phyloP scores from a whole-genome alignment of 345 rosid genomes.

The Salix dunnii region DNA sequence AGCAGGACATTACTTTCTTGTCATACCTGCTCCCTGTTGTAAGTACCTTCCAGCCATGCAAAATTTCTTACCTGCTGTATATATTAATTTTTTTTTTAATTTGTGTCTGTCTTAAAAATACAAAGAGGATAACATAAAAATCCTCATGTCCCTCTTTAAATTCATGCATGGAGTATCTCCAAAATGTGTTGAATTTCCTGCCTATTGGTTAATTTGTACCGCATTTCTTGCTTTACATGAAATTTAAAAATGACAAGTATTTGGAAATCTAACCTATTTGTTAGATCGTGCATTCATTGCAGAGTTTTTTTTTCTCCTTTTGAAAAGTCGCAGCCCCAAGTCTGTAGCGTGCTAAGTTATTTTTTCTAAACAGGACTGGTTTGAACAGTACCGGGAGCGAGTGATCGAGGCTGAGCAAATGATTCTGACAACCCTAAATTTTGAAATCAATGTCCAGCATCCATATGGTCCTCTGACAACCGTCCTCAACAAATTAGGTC shows the following conservation, averaged over 20 bases:
- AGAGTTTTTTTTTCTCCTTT: neutral
- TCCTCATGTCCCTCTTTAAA: neutral
- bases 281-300: neutral
- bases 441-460: constrained; percentile 75
- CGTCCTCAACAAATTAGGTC: constrained; percentile 63
- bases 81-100: too few relatives aligned
- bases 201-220: neutral
- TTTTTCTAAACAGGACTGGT: constrained; percentile 61
- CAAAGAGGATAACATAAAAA: neutral
- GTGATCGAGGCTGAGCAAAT: constrained; percentile 72
- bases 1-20: constrained; percentile 56
- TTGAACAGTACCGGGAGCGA: constrained; percentile 69
- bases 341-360: constrained; percentile 11
- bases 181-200: neutral
- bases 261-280: neutral
- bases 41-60: constrained; percentile 23
- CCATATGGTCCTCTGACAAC: constrained; percentile 65
- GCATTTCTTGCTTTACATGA: neutral
- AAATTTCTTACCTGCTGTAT: neutral
- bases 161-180: neutral
- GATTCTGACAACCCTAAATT: constrained; percentile 66
- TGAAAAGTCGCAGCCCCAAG: neutral
- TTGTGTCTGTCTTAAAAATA: neutral
- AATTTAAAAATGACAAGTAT: neutral
- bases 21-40: constrained; percentile 65